Percentiles rank a stretch among this genome's conserved stretches.
These are phyloP conservation scores for Tetrapisispora pingtungensis DNA, from an alignment of 805 yeast species.

Conservation along the genomic window DNA sequence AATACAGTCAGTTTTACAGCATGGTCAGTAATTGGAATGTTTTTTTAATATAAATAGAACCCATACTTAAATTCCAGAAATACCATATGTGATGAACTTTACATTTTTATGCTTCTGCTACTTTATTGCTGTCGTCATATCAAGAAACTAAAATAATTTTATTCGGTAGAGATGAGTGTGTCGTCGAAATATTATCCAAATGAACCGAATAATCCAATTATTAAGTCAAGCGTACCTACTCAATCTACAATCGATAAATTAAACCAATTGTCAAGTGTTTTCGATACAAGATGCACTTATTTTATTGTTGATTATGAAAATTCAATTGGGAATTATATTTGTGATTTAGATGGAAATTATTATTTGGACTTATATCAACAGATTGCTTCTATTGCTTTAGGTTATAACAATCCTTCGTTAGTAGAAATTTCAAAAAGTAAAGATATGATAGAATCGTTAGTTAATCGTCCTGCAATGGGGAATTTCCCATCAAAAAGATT, in stretches of 20 bases:
- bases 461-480: constrained; percentile 61
- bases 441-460: constrained; percentile 53
- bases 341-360: constrained; percentile 55
- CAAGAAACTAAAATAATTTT: no score
- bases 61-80: no score
- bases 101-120: no score
- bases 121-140: no score
- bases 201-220: constrained; percentile 67
- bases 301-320: constrained; percentile 56
- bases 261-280: constrained; percentile 43
- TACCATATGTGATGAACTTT: no score
- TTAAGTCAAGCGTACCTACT: constrained; percentile 59
- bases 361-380: constrained; percentile 61
- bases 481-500: constrained; percentile 54
- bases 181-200: constrained; percentile 56
- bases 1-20: no score
- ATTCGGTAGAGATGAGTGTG: constrained; percentile 28
- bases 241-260: constrained; percentile 51
- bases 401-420: constrained; percentile 59
- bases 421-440: constrained; percentile 48
- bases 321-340: constrained; percentile 55
- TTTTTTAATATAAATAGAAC: no score
- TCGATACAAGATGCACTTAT: constrained; percentile 54
- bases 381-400: constrained; percentile 60
- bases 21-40: no score